Base-by-base conservation (phyloP, 352 stramenopile species). In the Pythium folliculosum region DNA sequence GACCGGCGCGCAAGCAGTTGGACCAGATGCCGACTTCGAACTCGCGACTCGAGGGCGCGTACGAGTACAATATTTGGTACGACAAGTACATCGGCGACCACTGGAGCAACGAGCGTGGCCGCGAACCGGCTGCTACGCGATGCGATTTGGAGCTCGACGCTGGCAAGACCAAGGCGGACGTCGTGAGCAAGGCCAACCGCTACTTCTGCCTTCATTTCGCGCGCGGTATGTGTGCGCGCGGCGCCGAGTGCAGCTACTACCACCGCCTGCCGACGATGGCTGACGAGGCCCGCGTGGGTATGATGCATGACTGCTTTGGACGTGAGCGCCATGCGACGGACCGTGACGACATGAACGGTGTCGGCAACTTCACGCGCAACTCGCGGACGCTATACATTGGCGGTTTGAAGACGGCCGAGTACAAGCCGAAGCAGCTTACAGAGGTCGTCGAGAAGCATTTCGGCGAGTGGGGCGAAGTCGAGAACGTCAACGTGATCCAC, bases 1-100 rank as follows among this genome's bases (percentile, higher is more conserved):
- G 94, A 9, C 94, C 94, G 1, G 94, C 94, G 13, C 76, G 88
- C 30, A 97, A 97, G 74, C 94, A 98, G 67, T 73, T 96, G 57
- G 91, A 97, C n/a, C 80, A 82, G 62, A 92, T 97, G 77, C 83
- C 86, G 25, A 90, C 79, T 16, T 82, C 78, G 50, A 95, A 95
- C 53, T 89, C 90, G 25, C 91, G 89, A 50, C 68, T 97, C 14
- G 92, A 98, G 74, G 94, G 94, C 27, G 89, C 86, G 23, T 89
- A 97, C 59, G 92, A 98, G 75, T 98, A 97, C 84, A 98, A 98
- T 66, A 98, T 98, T 54, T 98, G 91, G 91, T 98, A 98, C 76
- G 89, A 94, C 67, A 97, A 96, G 77, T 97, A 93, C 76, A 77
- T 96, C 23, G 94, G 93, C 9, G 93, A 98, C 66, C 82, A 97